Base-by-base conservation (phyloP, 345 rosid species). In the Tarenaya hassleriana region DNA sequence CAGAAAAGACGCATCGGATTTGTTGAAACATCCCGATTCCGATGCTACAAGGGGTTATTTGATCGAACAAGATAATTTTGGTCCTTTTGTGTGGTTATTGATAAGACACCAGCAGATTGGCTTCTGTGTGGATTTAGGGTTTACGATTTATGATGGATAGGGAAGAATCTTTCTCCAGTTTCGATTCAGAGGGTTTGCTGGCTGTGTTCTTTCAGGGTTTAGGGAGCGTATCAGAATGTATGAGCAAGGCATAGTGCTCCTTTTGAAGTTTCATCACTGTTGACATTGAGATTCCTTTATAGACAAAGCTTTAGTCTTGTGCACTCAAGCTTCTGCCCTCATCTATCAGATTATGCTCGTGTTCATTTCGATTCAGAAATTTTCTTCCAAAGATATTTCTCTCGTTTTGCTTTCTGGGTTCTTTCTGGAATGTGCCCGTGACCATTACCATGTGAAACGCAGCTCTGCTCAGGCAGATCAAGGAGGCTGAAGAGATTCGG, bases 401-500 rank as follows among this genome's bases (percentile, higher is more conserved):
- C 29, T 15, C 8, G 1, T 8, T 19, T 51, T 15, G 9, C 8
- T 32, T 10, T 47, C 10, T 41, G 18, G 43, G 10, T 51, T 15
- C 43, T 10, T n/a, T 41, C 31, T 11, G 29, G 29, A 24, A 24
- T 24, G 29, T 24, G 29, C 21, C 35, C n/a, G 35, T 18, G 13
- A 44, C n/a, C 37, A 38, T 16, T 21, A 8, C 18, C 0, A 20
- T 37, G 16, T 33, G 61, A 48, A 55, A 40, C 73, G 69, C 88
- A 91, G 95, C 70, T 51, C 66, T 63, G 47, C 74, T 74, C 50
- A 69, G 64, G 43, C 67, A 77, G 56, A 68, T 85, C 39, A 85
- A 70, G 69, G 98, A 92, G 70, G 81, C 94, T 10, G 78, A 83
- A 73, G 90, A 85, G 75, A 59, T 83, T 16, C 84, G 91, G 55